Base-by-base conservation (phyloP, 768 basidiomycete genomes). In the Candolleomyces aberdarensis region DNA sequence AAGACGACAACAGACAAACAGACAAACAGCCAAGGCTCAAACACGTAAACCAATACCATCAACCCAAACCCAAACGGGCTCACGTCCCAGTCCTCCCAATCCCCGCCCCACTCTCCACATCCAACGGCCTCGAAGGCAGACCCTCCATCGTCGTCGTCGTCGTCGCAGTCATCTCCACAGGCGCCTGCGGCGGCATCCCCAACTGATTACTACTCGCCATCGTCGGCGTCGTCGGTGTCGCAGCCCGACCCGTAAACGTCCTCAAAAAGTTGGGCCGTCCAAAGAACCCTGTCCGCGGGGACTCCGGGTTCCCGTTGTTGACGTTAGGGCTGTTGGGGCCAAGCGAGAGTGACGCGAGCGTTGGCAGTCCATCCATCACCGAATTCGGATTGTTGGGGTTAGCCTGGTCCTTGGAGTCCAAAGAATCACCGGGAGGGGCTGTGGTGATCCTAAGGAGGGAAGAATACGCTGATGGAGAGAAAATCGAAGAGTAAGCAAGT, bases 401-500 rank as follows among this genome's bases (percentile, higher is more conserved):
- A n/a, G 32, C 15, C 32, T 58, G 50, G 63, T 67, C 7, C 60
- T 71, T 19, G 71, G 63, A 1, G 73, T 66, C 6, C 78, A 75
- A 17, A 15, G 51, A 26, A 26, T 26, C 26, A 26, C 26, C 4
- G 2, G 87, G 86, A 4, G 87, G 82, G 5, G 78, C 76, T 1
- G 90, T 89, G 3, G 92, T 92, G 55, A 96, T 87, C 46, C 94
- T 83, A 22, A 96, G 75, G 40, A 96, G 80, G 0, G 94, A 94
- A 0, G 93, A 94, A 68, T 96, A 96, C 11, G 94, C 92, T 94
- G 63, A 9, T 7, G 40, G 60, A 26, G 26, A 26, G 26, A 26
- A 3, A 26, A 26, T 26, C 2, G 26, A 26, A 26, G 26, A 26
- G 26, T 26, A 26, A 26, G 26, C 26, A 26, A 26, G 26, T 26